A percentile compares a stretch with the other conserved stretches of the same genome.
phyloP scores from a whole-genome alignment of 73 alveolate genomes.

The Loxodes magnus region DNA sequence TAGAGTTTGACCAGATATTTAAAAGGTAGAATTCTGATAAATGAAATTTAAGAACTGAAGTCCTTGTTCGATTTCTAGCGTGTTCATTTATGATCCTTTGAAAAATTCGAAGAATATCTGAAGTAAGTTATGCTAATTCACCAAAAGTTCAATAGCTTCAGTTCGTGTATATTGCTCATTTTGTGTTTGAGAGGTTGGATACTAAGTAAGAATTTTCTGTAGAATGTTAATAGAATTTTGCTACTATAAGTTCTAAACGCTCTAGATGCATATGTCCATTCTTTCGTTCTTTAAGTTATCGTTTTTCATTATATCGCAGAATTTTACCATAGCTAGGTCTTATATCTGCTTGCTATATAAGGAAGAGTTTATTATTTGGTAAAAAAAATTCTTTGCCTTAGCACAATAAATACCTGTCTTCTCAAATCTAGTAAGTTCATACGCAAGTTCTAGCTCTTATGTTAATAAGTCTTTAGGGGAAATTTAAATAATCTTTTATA shows the following conservation, averaged over 20 bases:
- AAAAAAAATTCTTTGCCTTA: too few relatives aligned
- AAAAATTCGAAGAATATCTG: too few relatives aligned
- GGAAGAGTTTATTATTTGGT: too few relatives aligned
- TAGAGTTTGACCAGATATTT: too few relatives aligned
- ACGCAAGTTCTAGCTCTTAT: constrained; percentile 44
- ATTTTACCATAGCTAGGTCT: constrained; percentile 3
- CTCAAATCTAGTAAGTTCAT: constrained; percentile 32
- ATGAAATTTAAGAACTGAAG: constrained; percentile 6
- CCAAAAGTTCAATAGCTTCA: constrained; percentile 11
- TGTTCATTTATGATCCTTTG: too few relatives aligned
- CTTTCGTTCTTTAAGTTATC: constrained; percentile 4
- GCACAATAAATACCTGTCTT: too few relatives aligned
- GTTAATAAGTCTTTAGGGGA: constrained; percentile 29
- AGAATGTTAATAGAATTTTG: constrained; percentile 6
- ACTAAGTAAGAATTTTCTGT: constrained; percentile 7
- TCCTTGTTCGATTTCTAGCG: constrained; percentile 20
- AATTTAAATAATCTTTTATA: constrained; percentile 20
- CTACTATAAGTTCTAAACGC: constrained; percentile 5
- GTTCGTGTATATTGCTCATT: constrained; percentile 7
- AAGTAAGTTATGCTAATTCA: constrained; percentile 12
- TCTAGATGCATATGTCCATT: neutral
- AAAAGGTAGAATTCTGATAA: too few relatives aligned
- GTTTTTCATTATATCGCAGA: neutral
- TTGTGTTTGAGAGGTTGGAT: neutral
- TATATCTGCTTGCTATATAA: neutral